Evolutionary conservation across 768 basidiomycete species (phyloP).

Genomic region (Amanita exitialis): DNA sequence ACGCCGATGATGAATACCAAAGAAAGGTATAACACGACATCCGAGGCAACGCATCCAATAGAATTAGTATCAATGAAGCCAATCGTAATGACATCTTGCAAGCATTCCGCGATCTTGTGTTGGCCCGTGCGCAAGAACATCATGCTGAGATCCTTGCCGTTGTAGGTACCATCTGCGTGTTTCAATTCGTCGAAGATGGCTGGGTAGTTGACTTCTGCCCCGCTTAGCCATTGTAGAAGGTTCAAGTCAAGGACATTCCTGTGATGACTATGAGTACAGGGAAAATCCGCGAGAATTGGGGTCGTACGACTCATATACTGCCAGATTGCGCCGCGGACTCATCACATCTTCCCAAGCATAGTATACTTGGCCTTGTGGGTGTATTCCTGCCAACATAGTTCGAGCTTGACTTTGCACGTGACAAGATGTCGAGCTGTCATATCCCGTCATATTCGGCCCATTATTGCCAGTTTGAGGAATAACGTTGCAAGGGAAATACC

Average conservation of each 20-base stretch:
- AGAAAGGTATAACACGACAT: slow-evolving; percentile 90
- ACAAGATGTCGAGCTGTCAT: slow-evolving; percentile 57
- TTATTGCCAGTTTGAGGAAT: slow-evolving; percentile 60
- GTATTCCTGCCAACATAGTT: slow-evolving; percentile 35
- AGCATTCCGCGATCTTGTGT: slow-evolving; percentile 61
- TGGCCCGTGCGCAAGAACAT: slow-evolving; percentile 64
- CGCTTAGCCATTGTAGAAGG: slow-evolving; percentile 79
- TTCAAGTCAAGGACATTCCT: slow-evolving; percentile 85
- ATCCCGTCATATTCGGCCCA: slow-evolving; percentile 58
- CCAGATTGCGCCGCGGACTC: slow-evolving; percentile 64
- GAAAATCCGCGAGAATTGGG: background rate
- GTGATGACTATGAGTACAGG: slow-evolving; percentile 2
- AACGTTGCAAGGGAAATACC: slow-evolving; percentile 98
- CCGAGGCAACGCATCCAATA: slow-evolving; percentile 94
- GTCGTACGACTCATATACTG: slow-evolving; percentile 89
- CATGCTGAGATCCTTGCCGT: slow-evolving; percentile 85
- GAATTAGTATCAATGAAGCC: slow-evolving; percentile 92
- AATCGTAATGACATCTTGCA: slow-evolving; percentile 78
- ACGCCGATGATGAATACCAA: slow-evolving; percentile 97
- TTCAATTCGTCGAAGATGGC: slow-evolving; percentile 72
- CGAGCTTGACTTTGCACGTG: slow-evolving; percentile 54
- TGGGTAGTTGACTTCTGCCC: slow-evolving; percentile 75
- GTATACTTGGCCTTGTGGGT: slow-evolving; percentile 77
- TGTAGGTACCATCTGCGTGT: slow-evolving; percentile 58
- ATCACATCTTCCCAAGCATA: slow-evolving; percentile 86